A percentile compares a stretch with the other conserved stretches of the same genome.
Evolutionary conservation across 495 filamentous ascomycete genomes (phyloP).

Genomic region (Lophium mytilinum): DNA sequence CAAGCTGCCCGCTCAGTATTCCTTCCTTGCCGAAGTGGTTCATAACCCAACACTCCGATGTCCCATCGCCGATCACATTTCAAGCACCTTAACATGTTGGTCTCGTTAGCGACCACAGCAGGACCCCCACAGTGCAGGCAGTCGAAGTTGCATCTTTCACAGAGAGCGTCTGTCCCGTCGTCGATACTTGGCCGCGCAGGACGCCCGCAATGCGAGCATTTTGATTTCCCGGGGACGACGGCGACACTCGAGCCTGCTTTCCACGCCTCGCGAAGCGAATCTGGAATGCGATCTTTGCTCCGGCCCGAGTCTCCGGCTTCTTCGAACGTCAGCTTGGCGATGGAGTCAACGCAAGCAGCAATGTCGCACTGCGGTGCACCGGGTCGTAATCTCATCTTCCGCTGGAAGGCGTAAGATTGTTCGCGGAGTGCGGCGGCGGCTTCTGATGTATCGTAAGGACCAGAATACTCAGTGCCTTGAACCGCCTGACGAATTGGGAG

Average conservation of each 20-base stretch:
- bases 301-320: conserved; percentile 28
- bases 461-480: conserved; percentile 28
- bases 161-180: not conserved
- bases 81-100: not conserved
- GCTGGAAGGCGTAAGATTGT: conserved; percentile 19
- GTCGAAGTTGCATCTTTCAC: not conserved
- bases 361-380: conserved; percentile 13
- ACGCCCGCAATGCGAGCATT: conserved; percentile 17
- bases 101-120: not conserved
- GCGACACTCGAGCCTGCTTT: not conserved
- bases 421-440: conserved; percentile 17
- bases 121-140: not conserved
- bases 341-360: conserved; percentile 13
- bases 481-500: conserved; percentile 33
- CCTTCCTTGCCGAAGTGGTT: not conserved
- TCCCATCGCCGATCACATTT: not conserved
- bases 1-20: not conserved
- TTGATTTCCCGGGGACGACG: conserved; percentile 8
- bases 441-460: conserved; percentile 11
- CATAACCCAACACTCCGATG: not conserved
- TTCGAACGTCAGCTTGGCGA: conserved; percentile 17
- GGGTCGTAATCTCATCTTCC: not conserved
- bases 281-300: conserved; percentile 29
- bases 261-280: conserved; percentile 21
- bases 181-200: conserved; percentile 15